Conservation (phyloP, 176 grass and related monocot genomes). For the Rhipidocladum racemiflorum region DNA sequence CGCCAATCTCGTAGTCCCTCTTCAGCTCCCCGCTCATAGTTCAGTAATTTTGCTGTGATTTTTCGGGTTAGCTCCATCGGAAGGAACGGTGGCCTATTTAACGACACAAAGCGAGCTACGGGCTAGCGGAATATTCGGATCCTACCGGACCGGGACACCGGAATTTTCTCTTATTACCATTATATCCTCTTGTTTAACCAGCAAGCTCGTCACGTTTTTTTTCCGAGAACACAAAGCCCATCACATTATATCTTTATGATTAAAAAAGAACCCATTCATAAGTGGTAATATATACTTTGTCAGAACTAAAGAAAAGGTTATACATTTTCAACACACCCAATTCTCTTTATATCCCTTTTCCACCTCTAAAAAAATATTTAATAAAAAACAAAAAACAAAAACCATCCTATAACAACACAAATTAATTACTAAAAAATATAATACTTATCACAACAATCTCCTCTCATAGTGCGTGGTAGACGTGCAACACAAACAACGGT, state of each 20-base stretch:
- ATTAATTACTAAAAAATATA: too few species aligned
- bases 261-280: too few species aligned
- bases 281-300: too few species aligned
- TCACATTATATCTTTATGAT: background rate
- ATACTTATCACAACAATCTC: too few species aligned
- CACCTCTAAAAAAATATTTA: too few species aligned
- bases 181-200: background rate
- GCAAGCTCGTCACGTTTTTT: background rate
- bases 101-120: background rate
- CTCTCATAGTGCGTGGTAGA: too few species aligned
- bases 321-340: too few species aligned
- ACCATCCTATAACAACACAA: too few species aligned
- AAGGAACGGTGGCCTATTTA: slow-evolving; percentile 34
- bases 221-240: background rate
- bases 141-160: background rate
- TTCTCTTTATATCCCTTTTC: too few species aligned
- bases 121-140: slow-evolving; percentile 49
- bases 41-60: background rate
- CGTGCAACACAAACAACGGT: too few species aligned
- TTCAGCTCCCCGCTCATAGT: slow-evolving; percentile 62
- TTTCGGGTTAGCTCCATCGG: background rate
- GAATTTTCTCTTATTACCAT: background rate
- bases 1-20: slow-evolving; percentile 64
- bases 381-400: too few species aligned
- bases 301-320: too few species aligned